Base-by-base conservation (phyloP, 2,329 filamentous ascomycete genomes). In the Chaetomium sp. region DNA sequence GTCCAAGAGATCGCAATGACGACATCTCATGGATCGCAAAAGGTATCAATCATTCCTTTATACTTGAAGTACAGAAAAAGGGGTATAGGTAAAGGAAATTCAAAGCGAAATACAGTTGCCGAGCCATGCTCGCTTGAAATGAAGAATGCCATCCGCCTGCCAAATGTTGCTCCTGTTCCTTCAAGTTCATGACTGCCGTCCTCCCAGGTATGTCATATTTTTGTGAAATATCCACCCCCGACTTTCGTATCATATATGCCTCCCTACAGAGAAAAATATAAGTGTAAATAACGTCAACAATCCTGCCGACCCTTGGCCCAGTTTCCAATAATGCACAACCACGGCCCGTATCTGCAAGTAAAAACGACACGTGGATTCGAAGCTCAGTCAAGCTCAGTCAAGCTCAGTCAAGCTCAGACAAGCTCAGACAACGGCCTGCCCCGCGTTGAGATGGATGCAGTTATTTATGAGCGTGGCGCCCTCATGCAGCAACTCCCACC, bases 401-500 rank as follows among this genome's bases (percentile, higher is more conserved):
- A n/a, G n/a, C n/a, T n/a, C n/a, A n/a, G n/a, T n/a, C n/a, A n/a
- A n/a, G n/a, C n/a, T n/a, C n/a, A n/a, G n/a, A n/a, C n/a, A 38
- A 19, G 2, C 57, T 33, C 42, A 66, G n/a, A 61, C 67, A 57
- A 68, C 65, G 8, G 49, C 59, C 50, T 67, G 64, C 3, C 70
- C 70, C 7, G 69, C 58, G 35, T 83, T 83, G 23, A 83, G 75
- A 67, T 86, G 82, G 69, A 96, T 91, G 75, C 93, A 97, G 74
- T 93, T 95, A 62, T 83, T 87, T 73, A 98, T 77, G 66, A 97
- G 79, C 25, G 86, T 89, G 35, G 90, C 90, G 42, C 92, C 94
- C 77, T 98, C 95, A 64, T 95, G 89, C 68, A 98, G 80, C 62
- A 98, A 79, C 80, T 98, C 93, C 94, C 94, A 98, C 57, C 93